These are phyloP conservation scores for Acacia confusa DNA, from an alignment of 306 rosid genomes.

Conservation along the genomic window DNA sequence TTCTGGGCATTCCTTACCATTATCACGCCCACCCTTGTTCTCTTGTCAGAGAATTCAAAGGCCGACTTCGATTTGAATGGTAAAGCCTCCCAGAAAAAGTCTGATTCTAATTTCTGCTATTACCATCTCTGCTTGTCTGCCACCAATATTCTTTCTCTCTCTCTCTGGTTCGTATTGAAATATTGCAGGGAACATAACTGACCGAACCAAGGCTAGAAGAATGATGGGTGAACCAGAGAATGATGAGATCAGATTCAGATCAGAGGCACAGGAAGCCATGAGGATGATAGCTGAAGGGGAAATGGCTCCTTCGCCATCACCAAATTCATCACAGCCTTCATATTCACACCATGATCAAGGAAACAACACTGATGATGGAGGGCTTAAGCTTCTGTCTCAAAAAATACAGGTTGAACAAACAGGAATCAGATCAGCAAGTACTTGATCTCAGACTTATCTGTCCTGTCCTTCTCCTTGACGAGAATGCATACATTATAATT, in stretches of 20 bases:
- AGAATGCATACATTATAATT: neutral
- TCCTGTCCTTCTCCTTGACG: neutral
- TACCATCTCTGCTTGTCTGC: neutral
- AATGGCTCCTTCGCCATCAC: conserved; percentile 16
- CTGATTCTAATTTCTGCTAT: neutral
- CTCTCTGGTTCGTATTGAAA: neutral
- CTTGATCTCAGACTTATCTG: neutral
- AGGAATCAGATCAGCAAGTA: neutral
- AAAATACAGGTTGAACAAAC: neutral
- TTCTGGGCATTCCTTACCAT: conserved; percentile 65
- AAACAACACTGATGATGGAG: conserved; percentile 14
- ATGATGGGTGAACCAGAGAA: conserved; percentile 35
- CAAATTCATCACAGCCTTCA: conserved; percentile 18
- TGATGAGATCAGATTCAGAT: conserved; percentile 3
- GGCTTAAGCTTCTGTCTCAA: neutral
- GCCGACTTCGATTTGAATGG: conserved; percentile 13
- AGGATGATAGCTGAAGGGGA: conserved; percentile 3
- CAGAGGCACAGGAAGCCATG: conserved; percentile 26
- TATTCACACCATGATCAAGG: conserved; percentile 21
- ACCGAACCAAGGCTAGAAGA: conserved; percentile 40
- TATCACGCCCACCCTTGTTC: conserved; percentile 54
- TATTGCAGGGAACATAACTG: conserved; percentile 37
- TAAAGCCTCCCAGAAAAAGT: neutral
- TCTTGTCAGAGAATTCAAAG: conserved; percentile 49
- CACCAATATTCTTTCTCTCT: too few species aligned